Conservation (phyloP, 2,329 filamentous ascomycete species). For the Aspergillus latus region DNA sequence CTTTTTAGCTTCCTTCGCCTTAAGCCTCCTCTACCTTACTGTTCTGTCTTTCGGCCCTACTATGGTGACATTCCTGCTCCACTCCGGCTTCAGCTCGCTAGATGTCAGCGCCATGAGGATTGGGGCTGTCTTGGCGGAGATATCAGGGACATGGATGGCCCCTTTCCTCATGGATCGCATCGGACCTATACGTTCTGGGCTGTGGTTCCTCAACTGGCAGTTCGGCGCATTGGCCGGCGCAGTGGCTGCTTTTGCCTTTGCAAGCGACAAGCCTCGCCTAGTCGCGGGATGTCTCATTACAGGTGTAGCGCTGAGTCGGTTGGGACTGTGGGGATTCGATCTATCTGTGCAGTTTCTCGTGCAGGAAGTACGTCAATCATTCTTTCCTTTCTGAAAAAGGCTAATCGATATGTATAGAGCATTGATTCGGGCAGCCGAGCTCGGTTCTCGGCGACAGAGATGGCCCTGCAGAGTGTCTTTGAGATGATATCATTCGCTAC, state of each 20-base stretch:
- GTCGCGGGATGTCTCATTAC: slow-evolving; percentile 52
- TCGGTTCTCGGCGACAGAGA: slow-evolving; percentile 67
- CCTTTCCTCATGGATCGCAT: slow-evolving; percentile 54
- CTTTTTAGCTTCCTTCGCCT: slow-evolving; percentile 50
- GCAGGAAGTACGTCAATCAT: slow-evolving; percentile 52
- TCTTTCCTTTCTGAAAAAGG: neutral
- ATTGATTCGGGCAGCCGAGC: slow-evolving; percentile 60
- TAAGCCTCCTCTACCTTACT: slow-evolving; percentile 56
- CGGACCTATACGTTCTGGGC: slow-evolving; percentile 62
- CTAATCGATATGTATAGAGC: slow-evolving; percentile 41
- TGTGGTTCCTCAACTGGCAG: slow-evolving; percentile 72
- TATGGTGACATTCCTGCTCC: slow-evolving; percentile 57
- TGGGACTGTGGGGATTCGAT: slow-evolving; percentile 64
- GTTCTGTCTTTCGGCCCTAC: slow-evolving; percentile 56
- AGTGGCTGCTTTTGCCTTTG: slow-evolving; percentile 45
- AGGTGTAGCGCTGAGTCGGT: slow-evolving; percentile 56
- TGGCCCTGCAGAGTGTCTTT: slow-evolving; percentile 67
- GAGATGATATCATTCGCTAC: slow-evolving; percentile 66
- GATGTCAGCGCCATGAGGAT: slow-evolving; percentile 51
- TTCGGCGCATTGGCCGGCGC: slow-evolving; percentile 55
- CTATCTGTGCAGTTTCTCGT: slow-evolving; percentile 61
- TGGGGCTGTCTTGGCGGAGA: slow-evolving; percentile 52
- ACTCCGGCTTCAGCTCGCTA: slow-evolving; percentile 49
- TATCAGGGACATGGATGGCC: slow-evolving; percentile 55
- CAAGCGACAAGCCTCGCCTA: slow-evolving; percentile 27